Conservation (phyloP, 2,329 filamentous ascomycete species). For the Scedosporium minutisporum region DNA sequence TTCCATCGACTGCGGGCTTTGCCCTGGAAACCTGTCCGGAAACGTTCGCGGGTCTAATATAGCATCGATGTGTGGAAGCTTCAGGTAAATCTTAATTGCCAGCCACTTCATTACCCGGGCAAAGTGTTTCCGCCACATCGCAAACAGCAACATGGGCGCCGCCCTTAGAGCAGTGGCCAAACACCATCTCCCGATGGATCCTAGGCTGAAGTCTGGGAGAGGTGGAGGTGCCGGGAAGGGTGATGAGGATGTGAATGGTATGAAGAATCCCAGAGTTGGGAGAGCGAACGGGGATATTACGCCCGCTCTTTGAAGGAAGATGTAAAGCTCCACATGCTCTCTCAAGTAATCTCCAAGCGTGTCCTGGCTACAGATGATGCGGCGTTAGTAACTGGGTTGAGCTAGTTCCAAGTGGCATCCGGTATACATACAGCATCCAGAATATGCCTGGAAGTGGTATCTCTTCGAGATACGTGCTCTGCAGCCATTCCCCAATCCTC, state of each 20-base stretch:
- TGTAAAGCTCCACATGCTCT: slow-evolving; percentile 41
- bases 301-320: slow-evolving; percentile 42
- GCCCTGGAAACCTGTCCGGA: neutral
- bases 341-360: slow-evolving; percentile 25
- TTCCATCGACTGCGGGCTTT: neutral
- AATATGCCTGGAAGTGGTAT: neutral
- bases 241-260: slow-evolving; percentile 43
- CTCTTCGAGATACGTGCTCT: slow-evolving; percentile 9
- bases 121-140: slow-evolving; percentile 28
- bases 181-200: slow-evolving; percentile 33
- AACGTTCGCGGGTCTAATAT: neutral
- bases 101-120: slow-evolving; percentile 11
- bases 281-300: slow-evolving; percentile 32
- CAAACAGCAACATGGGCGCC: slow-evolving; percentile 38
- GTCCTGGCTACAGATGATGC: neutral
- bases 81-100: slow-evolving; percentile 19
- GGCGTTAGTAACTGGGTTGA: slow-evolving; percentile 9
- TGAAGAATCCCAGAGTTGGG: slow-evolving; percentile 38
- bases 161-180: slow-evolving; percentile 30
- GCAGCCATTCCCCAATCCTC: slow-evolving; percentile 11
- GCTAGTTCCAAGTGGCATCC: neutral
- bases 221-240: slow-evolving; percentile 38
- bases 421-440: slow-evolving; percentile 2
- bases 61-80: slow-evolving; percentile 17
- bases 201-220: slow-evolving; percentile 24